Evolutionary conservation across 2,329 filamentous ascomycete species (phyloP).

Genomic region (Trichoderma breve): DNA sequence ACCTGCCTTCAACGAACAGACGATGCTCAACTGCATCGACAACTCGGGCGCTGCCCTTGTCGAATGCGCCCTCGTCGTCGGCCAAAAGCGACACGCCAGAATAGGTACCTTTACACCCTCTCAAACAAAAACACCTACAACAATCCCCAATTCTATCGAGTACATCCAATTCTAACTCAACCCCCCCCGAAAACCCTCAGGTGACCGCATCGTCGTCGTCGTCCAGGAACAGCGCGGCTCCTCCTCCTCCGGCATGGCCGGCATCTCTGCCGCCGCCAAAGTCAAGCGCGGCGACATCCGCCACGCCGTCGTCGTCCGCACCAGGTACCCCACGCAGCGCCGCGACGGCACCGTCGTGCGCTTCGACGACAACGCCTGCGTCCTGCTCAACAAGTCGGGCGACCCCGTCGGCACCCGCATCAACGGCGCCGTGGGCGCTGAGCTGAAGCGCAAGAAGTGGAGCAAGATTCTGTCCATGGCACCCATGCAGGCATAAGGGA

Average conservation of each 20-base stretch:
- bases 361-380: conserved; percentile 98
- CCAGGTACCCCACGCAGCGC: conserved; percentile 80
- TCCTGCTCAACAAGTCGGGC: conserved; percentile 93
- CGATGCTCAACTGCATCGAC: conserved; percentile 99
- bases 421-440: conserved; percentile 86
- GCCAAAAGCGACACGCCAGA: conserved; percentile 82
- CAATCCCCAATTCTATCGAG: background rate
- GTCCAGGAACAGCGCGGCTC: conserved; percentile 93
- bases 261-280: conserved; percentile 75
- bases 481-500: conserved; percentile 58
- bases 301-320: conserved; percentile 92
- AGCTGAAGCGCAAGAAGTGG: conserved; percentile 91
- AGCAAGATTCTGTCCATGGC: conserved; percentile 97
- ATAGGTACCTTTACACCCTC: conserved; percentile 61
- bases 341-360: conserved; percentile 85
- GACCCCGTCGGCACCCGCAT: conserved; percentile 92
- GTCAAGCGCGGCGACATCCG: conserved; percentile 95
- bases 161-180: conserved; percentile 1
- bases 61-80: conserved; percentile 90
- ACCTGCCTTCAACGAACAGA: conserved; percentile 50
- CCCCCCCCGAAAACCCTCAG: conserved; percentile 45
- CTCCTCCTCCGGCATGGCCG: conserved; percentile 68
- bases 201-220: conserved; percentile 94
- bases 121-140: background rate
- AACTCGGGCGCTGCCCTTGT: conserved; percentile 97